Base-by-base conservation (phyloP, 257 asterid genomes). In the Solanum appendiculatum region DNA sequence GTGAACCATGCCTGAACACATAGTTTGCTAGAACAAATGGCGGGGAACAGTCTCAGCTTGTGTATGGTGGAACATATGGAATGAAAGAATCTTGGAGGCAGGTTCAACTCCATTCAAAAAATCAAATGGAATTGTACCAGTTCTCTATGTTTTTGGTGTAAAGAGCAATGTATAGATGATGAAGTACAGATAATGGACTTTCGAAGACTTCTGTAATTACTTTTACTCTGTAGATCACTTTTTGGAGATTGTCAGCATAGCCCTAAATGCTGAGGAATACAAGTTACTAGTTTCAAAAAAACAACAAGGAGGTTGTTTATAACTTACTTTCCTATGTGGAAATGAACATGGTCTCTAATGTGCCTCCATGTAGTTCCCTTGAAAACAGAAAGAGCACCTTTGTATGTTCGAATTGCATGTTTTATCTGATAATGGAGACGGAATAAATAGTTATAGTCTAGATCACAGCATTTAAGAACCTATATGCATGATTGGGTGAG, bases 351-450 rank as follows among this genome's bases (percentile, higher is more conserved):
- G 90, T 97, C 99, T 90, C 93, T 93, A 90, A 97, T 95, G 91
- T 91, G 98, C 91, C 91, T 91, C 99, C 99, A 97, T 7, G 97
- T 60, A 56, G 98, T 93, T 90, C 96, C 99, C 88, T 94, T 92
- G 90, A 96, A 96, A 87, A 95, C 95, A 83, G 94, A 92, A 89
- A 97, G 99, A 82, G 99, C 99, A 46, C 92, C 86, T 93, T 93
- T 93, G 88, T 97, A 97, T 68, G 99, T 96, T 88, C 99, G 95
- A 91, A 97, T 94, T 66, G 99, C 99, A 90, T 97, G 99, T 82
- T 95, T 97, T 89, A 95, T 92, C 99, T 96, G 93, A 88, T 87
- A 89, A 87, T 73, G 82, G 74, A 85, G 63, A 86, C 73, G 86
- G 88, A 73, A 90, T 11, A 88, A 70, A 72, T 84, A 33, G 90